A percentile compares a stretch with the other conserved stretches of the same genome.
phyloP scores from a whole-genome alignment of 192 early-diverging fungal genomes.

The Phlyctochytrium planicorne region DNA sequence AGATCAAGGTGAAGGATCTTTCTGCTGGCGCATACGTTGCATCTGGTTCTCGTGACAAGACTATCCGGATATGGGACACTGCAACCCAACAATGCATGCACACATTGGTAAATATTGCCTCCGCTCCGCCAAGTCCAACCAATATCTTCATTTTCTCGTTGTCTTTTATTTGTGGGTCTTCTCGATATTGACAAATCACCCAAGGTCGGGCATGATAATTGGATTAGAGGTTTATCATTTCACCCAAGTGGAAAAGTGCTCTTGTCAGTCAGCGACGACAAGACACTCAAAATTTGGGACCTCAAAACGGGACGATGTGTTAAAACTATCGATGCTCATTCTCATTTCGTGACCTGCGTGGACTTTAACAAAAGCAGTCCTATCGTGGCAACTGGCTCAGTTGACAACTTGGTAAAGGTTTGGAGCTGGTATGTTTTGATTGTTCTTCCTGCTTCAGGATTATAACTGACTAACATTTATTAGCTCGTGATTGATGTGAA shows the following conservation, averaged over 20 bases:
- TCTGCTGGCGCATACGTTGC: conserved; percentile 68
- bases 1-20: conserved; percentile 32
- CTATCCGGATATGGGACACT: conserved; percentile 83
- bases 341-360: conserved; percentile 88
- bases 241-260: conserved; percentile 83
- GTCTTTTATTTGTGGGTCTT: conserved; percentile 7
- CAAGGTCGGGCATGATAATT: conserved; percentile 87
- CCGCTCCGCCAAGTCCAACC: background rate
- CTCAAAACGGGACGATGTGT: conserved; percentile 75
- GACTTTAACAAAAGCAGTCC: conserved; percentile 53
- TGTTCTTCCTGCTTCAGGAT: no score
- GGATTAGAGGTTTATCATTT: conserved; percentile 83
- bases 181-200: conserved; percentile 2
- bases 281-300: conserved; percentile 88
- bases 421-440: conserved; percentile 55
- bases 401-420: conserved; percentile 74
- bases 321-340: conserved; percentile 81
- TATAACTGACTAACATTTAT: no score
- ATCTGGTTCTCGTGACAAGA: conserved; percentile 89
- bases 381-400: conserved; percentile 81
- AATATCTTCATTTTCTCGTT: no score
- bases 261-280: conserved; percentile 86
- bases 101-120: conserved; percentile 62
- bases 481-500: no score
- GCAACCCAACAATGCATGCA: conserved; percentile 65